Evolutionary conservation across 2,329 filamentous ascomycete species (phyloP), one percentile per base, ranked within the genome.

Genomic region (Microsporum audouinii): DNA sequence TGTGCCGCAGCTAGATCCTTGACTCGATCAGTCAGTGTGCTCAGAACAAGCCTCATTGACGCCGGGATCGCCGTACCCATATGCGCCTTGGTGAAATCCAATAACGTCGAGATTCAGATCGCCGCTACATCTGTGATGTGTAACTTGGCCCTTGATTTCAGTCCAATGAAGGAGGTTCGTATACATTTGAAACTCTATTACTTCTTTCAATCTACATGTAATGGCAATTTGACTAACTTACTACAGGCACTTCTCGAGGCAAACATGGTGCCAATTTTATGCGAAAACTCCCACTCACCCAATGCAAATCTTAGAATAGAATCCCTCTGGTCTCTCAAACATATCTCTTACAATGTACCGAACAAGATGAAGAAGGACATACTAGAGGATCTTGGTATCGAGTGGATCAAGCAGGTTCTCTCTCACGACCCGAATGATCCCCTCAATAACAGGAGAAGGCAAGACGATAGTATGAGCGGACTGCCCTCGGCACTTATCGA

Each of bases 251-350:
- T 96, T 38, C 80, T 88, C 5, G 84, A 88, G 57, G 82, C 82
- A 3, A 89, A 89, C 5, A 83, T 94, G 1, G 80, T 96, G 66
- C 84, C 84, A 63, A 82, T 88, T 0, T 78, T 97, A 1, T 95
- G 91, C 69, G 84, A 88, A 66, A 89, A 96, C 71, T 90, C 91
- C 1, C 88, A 88, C 71, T 94, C 89, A 0, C 80, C 82, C 55
- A 88, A 92, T 68, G 82, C 88, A n/a, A 84, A 86, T 55, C 78
- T 97, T 59, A 84, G 90, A 29, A 80, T 95, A 31, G 91, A 94
- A 68, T 91, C 91, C 27, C 76, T 99, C 1, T 99, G 94, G 92
- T 90, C 91, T 4, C 77, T 99, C 62, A 97, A 97, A 71, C 90
- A 97, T 73, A 81, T 96, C 57, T 87, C 95, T 2, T 82, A 88